Base-by-base conservation (phyloP, 441 rosid genomes). In the Capsella rubella region DNA sequence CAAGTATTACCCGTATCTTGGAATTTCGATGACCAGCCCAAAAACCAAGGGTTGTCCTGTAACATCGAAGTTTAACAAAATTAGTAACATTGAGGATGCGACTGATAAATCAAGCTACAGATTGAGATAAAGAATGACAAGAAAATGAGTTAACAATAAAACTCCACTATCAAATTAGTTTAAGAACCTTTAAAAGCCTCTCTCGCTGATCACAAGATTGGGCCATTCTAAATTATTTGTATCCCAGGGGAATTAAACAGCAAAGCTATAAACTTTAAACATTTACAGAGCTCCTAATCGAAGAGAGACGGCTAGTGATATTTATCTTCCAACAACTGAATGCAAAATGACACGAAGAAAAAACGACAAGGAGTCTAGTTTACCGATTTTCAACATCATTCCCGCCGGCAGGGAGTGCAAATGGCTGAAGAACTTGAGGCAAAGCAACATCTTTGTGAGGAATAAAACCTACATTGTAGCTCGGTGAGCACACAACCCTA, bases 21-120 rank as follows among this genome's bases (percentile, higher is more conserved):
- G 99, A 95, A 84, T 95, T 95, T 42, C 99, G 79, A 78, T 92
- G 97, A 76, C 97, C 99, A 34, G 95, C 97, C 99, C 99, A 95
- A 78, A 95, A 95, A 21, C 92, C 98, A 82, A 95, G 97, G 0
- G 80, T 71, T 57, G 94, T 89, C 91, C 99, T 95, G 89, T 85
- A 70, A 59, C 73, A 56, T 32, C 66, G 69, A 49, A 40, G 11
- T 16, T 21, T 13, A 42, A 32, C 64, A 58, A 31, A 12, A 15
- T 79, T 13, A 56, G 73, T 39, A 72, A 72, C 49, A 64, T 37
- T 2, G 16, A 60, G 53, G 51, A 32, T 59, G 52, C 32, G 39
- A 69, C 39, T 49, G 52, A 35, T 34, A 31, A 62, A 43, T 15
- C 43, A 39, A 46, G 10, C 37, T 57, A 5, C 15, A 29, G 8